A percentile compares a stretch with the other conserved stretches of the same genome.
Conservation (phyloP, 1,139 yeast species). For the Candida labiduridarum region DNA sequence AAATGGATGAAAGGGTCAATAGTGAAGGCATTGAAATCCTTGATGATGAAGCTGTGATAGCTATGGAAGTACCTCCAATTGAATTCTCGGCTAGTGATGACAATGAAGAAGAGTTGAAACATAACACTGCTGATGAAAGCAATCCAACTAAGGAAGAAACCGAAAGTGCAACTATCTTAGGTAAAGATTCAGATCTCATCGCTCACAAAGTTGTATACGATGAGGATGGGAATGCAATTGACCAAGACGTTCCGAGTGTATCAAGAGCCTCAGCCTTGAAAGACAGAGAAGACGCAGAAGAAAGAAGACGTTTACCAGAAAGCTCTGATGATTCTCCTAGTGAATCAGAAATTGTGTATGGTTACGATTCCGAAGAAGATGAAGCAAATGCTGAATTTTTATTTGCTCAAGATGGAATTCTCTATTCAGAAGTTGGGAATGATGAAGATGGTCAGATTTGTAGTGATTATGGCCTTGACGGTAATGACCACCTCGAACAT, state of each 20-base stretch:
- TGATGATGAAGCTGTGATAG: background rate
- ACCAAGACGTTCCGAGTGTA: background rate
- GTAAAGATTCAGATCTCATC: no score
- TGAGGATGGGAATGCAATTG: no score
- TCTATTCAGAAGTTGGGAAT: no score
- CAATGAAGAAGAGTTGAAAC: conserved; percentile 1
- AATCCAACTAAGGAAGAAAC: no score
- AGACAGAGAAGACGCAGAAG: background rate
- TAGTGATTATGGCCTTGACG: no score
- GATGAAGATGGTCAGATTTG: background rate
- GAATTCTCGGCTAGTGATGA: conserved; percentile 5
- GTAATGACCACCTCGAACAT: no score
- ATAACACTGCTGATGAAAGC: background rate
- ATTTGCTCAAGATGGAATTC: background rate
- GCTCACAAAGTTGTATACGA: no score
- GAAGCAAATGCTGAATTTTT: background rate
- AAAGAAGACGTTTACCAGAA: background rate
- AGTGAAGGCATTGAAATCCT: conserved; percentile 1
- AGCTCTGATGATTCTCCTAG: conserved; percentile 10
- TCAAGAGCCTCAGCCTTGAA: background rate
- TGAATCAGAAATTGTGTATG: conserved; percentile 6
- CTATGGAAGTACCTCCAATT: background rate
- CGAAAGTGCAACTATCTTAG: no score
- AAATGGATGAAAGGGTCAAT: no score
- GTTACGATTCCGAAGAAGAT: background rate